A percentile compares a stretch with the other conserved stretches of the same genome.
These are phyloP conservation scores for Setaria viridis DNA, from an alignment of 202 grass and related monocot genomes.

Conservation along the genomic window DNA sequence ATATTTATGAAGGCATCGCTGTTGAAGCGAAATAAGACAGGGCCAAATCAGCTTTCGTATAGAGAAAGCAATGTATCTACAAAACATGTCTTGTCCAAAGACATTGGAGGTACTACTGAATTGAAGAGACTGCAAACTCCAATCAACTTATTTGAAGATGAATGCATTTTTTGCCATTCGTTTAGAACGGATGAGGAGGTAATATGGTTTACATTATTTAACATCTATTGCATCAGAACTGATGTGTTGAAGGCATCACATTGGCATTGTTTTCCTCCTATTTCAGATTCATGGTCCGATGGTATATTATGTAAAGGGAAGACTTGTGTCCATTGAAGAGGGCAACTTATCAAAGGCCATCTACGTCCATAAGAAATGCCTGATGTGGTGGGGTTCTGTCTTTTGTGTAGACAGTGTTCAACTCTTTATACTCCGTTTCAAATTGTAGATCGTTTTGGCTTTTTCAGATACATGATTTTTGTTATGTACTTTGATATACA, in stretches of 20 bases:
- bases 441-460: no score
- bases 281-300: conserved; percentile 70
- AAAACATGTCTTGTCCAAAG: conserved; percentile 3
- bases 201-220: conserved; percentile 24
- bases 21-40: neutral
- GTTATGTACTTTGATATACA: no score
- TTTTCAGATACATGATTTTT: no score
- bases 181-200: conserved; percentile 61
- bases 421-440: conserved; percentile 1
- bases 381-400: conserved; percentile 55
- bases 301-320: conserved; percentile 49
- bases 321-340: conserved; percentile 33
- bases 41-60: neutral
- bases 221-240: neutral
- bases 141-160: conserved; percentile 65
- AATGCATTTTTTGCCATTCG: conserved; percentile 87
- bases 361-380: conserved; percentile 66
- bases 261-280: neutral
- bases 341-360: conserved; percentile 34
- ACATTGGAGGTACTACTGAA: neutral
- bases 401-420: conserved; percentile 2
- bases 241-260: conserved; percentile 29
- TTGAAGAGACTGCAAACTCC: conserved; percentile 48
- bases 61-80: neutral
- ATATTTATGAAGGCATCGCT: conserved; percentile 4